Conservation (phyloP, 2,329 filamentous ascomycete species). For the Geosmithia putterillii region DNA sequence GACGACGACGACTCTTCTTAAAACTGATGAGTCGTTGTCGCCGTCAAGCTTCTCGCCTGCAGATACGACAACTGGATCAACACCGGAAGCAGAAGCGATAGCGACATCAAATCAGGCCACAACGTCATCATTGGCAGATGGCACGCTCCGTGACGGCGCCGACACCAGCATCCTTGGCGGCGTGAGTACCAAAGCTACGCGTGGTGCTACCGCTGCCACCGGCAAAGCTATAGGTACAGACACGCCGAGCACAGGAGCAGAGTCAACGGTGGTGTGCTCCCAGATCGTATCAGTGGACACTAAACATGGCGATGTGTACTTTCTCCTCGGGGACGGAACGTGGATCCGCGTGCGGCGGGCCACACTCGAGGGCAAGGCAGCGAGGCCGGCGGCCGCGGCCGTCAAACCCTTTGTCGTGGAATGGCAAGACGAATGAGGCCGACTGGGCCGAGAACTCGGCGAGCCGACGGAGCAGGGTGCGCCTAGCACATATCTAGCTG, state of each 20-base stretch:
- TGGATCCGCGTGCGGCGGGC: slow-evolving; percentile 15
- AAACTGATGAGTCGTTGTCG: no score
- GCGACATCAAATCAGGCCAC: background rate
- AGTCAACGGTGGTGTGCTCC: slow-evolving; percentile 3
- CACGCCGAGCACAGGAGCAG: background rate
- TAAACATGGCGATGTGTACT: slow-evolving; percentile 8
- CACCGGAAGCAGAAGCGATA: background rate
- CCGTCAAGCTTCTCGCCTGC: no score
- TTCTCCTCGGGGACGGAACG: slow-evolving; percentile 8
- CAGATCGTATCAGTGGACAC: slow-evolving; percentile 1
- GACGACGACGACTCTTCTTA: no score
- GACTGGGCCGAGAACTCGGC: background rate
- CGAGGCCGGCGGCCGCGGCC: slow-evolving; percentile 11
- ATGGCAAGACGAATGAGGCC: background rate
- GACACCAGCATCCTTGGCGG: background rate
- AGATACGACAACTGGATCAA: background rate
- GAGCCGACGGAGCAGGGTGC: no score
- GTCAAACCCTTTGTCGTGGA: slow-evolving; percentile 8
- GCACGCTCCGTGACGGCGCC: no score
- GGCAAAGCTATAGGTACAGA: background rate
- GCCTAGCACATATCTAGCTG: no score
- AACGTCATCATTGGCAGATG: background rate
- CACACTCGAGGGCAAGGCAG: slow-evolving; percentile 19
- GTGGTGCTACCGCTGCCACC: no score
- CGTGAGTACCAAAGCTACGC: background rate